Evolutionary conservation across 2,329 filamentous ascomycete genomes (phyloP).

Genomic region (Neopestalotiopsis sp.): DNA sequence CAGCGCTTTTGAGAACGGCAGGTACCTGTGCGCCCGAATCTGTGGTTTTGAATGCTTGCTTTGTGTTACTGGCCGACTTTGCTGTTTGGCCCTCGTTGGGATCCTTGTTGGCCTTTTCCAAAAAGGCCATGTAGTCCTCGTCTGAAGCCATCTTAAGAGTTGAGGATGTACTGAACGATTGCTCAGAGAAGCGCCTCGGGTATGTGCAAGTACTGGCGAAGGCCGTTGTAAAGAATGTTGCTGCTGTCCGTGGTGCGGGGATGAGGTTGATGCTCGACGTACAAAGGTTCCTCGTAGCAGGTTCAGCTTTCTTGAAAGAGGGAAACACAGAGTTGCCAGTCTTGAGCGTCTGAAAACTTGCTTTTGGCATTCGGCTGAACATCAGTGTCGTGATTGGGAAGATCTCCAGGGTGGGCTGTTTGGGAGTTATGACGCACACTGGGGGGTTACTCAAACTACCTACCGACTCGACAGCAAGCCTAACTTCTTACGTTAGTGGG

Average conservation of each 20-base stretch:
- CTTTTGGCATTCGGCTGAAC: background rate
- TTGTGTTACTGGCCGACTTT: constrained; percentile 35
- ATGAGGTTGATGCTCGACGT: background rate
- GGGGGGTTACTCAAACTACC: too few relatives aligned
- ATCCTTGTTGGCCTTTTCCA: constrained; percentile 85
- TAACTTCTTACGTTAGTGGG: background rate
- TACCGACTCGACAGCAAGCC: background rate
- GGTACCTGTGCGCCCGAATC: constrained; percentile 66
- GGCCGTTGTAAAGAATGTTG: background rate
- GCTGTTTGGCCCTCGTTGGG: constrained; percentile 63
- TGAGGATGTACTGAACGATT: constrained; percentile 25
- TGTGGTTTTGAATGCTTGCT: constrained; percentile 53
- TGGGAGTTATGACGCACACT: constrained; percentile 6
- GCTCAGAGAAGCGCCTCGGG: background rate
- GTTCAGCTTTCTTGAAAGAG: background rate
- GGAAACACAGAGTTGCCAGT: background rate
- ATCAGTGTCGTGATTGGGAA: background rate
- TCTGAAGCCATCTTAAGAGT: constrained; percentile 69
- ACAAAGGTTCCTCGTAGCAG: background rate
- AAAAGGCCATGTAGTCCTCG: constrained; percentile 81
- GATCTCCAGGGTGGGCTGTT: constrained; percentile 2
- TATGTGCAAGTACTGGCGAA: background rate
- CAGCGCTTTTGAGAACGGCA: constrained; percentile 53
- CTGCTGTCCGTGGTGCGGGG: background rate
- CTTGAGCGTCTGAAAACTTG: background rate